Conservation (phyloP, 2,329 filamentous ascomycete species). For the Fusarium mangiferae region DNA sequence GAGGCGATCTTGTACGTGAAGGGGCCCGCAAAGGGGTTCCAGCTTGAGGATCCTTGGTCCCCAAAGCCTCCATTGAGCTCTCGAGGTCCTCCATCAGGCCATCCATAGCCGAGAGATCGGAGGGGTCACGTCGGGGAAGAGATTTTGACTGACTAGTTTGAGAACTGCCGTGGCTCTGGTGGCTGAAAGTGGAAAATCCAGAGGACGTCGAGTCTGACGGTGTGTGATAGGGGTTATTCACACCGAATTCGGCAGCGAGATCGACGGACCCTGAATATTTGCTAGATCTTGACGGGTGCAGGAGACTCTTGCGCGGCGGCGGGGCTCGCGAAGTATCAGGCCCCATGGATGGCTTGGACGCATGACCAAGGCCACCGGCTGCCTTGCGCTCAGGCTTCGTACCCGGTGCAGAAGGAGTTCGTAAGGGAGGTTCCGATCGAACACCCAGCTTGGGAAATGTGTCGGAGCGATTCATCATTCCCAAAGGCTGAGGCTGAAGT, state of each 20-base stretch:
- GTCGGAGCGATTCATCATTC: slow-evolving; percentile 58
- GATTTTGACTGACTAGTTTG: slow-evolving; percentile 58
- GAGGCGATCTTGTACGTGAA: slow-evolving; percentile 38
- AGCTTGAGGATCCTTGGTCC: slow-evolving; percentile 46
- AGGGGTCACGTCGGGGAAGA: slow-evolving; percentile 51
- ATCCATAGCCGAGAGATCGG: slow-evolving; percentile 59
- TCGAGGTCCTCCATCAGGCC: slow-evolving; percentile 67
- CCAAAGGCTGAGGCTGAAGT: slow-evolving; percentile 52
- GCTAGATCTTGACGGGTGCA: slow-evolving; percentile 55
- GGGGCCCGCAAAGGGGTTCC: slow-evolving; percentile 48
- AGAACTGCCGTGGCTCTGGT: slow-evolving; percentile 68
- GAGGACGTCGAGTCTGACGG: slow-evolving; percentile 73
- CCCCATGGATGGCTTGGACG: slow-evolving; percentile 56
- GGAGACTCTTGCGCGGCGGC: slow-evolving; percentile 62
- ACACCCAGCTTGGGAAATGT: slow-evolving; percentile 61
- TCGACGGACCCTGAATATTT: slow-evolving; percentile 60
- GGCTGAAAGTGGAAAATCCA: slow-evolving; percentile 69
- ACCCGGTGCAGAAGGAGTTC: slow-evolving; percentile 61
- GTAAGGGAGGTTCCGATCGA: slow-evolving; percentile 51
- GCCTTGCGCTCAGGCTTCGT: slow-evolving; percentile 53
- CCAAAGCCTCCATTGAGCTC: slow-evolving; percentile 56
- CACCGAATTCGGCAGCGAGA: slow-evolving; percentile 68
- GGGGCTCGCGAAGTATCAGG: slow-evolving; percentile 63
- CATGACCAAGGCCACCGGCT: slow-evolving; percentile 39
- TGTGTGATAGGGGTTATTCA: slow-evolving; percentile 72